phyloP scores from a whole-genome alignment of 2,329 filamentous ascomycete species.

The Hymenoscyphus linearis region DNA sequence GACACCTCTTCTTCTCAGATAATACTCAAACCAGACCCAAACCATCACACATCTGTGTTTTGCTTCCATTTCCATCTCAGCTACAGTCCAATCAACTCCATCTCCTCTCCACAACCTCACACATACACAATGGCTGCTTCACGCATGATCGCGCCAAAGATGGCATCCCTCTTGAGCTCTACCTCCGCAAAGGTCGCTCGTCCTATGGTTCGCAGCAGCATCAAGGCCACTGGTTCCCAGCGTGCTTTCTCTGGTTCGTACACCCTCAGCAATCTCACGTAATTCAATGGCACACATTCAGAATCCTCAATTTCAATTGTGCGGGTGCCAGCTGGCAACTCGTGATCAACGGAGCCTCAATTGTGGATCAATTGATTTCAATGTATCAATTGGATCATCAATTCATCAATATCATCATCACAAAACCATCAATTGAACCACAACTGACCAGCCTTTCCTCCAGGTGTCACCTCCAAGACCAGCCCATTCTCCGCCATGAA shows the following conservation, averaged over 20 bases:
- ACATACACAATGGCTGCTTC: constrained; percentile 69
- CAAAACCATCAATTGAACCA: constrained; percentile 8
- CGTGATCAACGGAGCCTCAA: background rate
- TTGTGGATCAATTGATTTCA: background rate
- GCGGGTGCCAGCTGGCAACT: background rate
- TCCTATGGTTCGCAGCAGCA: constrained; percentile 62
- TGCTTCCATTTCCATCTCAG: constrained; percentile 14
- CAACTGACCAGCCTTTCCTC: constrained; percentile 31
- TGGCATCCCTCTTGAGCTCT: constrained; percentile 64
- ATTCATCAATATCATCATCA: constrained; percentile 2
- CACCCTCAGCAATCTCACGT: background rate
- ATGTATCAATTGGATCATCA: background rate
- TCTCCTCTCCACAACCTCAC: constrained; percentile 14
- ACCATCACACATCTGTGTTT: constrained; percentile 11
- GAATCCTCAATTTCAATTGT: background rate
- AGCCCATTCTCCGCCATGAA: constrained; percentile 56
- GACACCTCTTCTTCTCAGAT: constrained; percentile 14
- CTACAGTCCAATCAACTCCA: constrained; percentile 12
- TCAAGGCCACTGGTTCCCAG: constrained; percentile 57
- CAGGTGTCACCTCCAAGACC: constrained; percentile 34
- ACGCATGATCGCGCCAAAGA: constrained; percentile 72
- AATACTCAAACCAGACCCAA: constrained; percentile 8
- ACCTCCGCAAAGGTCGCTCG: constrained; percentile 66
- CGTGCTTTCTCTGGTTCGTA: constrained; percentile 70
- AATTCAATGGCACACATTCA: background rate